These are phyloP conservation scores for Sungouiella thailandica DNA, from an alignment of 805 yeast species.

Conservation along the genomic window DNA sequence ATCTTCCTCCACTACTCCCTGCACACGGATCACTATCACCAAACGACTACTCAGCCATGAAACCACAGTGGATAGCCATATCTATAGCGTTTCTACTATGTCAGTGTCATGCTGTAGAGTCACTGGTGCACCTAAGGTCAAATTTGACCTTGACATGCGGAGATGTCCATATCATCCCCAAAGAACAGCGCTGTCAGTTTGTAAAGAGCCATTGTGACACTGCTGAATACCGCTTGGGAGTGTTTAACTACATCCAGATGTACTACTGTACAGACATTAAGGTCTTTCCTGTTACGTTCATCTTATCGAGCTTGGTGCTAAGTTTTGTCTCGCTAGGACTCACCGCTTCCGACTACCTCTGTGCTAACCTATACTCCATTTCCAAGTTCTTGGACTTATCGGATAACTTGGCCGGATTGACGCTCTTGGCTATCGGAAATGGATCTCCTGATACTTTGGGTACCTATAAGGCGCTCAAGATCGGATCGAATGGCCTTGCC, in stretches of 20 bases:
- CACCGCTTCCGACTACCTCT: conserved; percentile 76
- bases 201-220: conserved; percentile 28
- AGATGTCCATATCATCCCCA: conserved; percentile 7
- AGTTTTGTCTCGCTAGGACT: conserved; percentile 65
- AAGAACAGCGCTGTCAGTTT: conserved; percentile 32
- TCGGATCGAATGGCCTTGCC: conserved; percentile 72
- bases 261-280: conserved; percentile 25
- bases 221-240: conserved; percentile 27
- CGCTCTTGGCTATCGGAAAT: conserved; percentile 85
- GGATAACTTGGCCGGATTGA: conserved; percentile 79
- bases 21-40: too few relatives aligned
- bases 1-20: too few relatives aligned
- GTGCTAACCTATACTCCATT: conserved; percentile 70
- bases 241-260: conserved; percentile 30
- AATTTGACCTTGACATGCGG: conserved; percentile 4
- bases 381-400: conserved; percentile 60
- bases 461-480: conserved; percentile 74
- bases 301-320: conserved; percentile 24
- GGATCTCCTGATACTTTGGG: conserved; percentile 88
- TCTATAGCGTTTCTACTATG: too few relatives aligned
- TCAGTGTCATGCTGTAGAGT: too few relatives aligned
- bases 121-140: too few relatives aligned
- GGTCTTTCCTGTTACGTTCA: conserved; percentile 12
- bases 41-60: too few relatives aligned
- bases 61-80: too few relatives aligned